Base-by-base conservation (phyloP, 1,284 basidiomycete genomes). In the Boletellus deceptivus region DNA sequence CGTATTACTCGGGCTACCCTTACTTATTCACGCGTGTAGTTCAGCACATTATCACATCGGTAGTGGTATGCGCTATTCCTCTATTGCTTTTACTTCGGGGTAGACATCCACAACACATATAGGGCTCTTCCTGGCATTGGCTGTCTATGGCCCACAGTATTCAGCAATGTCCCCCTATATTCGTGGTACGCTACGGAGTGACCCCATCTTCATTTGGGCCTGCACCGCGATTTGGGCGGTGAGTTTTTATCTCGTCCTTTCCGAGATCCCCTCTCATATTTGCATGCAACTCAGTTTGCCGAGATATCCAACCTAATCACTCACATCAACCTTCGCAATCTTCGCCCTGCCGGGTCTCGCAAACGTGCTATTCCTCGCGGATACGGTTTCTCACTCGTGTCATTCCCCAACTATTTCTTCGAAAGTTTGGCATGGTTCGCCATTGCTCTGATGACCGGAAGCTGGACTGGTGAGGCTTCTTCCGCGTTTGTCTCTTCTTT, bases 401-500 rank as follows among this genome's bases (percentile, higher is more conserved):
- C 91, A 6, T 92, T 84, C 74, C 93, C 97, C 29, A 98, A 99
- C 71, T 99, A 99, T 73, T 87, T 93, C 67, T 98, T 96, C 67
- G 97, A 99, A 72, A 78, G 77, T 27, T 56, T 97, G 35, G 85
- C 77, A 0, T 97, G 96, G 90, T 63, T 79, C 11, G 76, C 81
- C 20, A 77, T 98, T 48, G 81, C 82, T 24, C 75, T 78, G 34
- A 84, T 99, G 81, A 95, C 93, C 3, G 81, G 84, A 46, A 90
- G 87, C 60, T 75, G 83, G 60, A 84, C 83, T 43, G 82, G 93
- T 94, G 67, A 55, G 85, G 39, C 52, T 34, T 37, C 36, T 48
- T 49, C 7, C 24, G 18, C 10, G 4, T 10, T 14, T 46, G 16
- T 29, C 11, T 43, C n/a, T 34, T 25, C 9, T 22, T 37, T 20